A percentile compares a stretch with the other conserved stretches of the same genome.
Conservation (phyloP, 78 protist genomes). For the Anaeramoeba flamelloides region DNA sequence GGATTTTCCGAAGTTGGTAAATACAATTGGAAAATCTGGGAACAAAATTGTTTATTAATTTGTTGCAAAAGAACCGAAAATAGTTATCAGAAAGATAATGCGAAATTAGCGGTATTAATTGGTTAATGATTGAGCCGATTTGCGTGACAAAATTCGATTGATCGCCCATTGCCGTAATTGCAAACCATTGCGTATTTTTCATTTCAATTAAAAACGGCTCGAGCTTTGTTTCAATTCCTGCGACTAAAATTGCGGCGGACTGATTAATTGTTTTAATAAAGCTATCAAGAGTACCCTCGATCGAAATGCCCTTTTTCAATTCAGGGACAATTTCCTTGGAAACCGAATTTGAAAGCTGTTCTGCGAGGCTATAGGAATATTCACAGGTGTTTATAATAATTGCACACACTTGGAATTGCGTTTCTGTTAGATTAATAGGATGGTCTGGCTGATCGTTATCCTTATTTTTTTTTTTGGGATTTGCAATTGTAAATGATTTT, state of each 20-base stretch:
- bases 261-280: no score
- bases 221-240: no score
- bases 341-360: constrained; percentile 8
- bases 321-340: not conserved
- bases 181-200: no score
- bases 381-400: constrained; percentile 3
- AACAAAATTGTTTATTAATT: not conserved
- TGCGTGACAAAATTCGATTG: no score
- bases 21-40: not conserved
- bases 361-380: not conserved
- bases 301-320: constrained; percentile 1
- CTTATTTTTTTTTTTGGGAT: no score
- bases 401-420: not conserved
- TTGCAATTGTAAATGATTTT: no score
- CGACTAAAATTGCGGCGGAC: not conserved
- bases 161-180: no score
- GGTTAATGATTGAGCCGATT: no score
- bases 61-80: constrained; percentile 9
- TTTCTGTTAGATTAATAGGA: not conserved
- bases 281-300: no score
- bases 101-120: no score
- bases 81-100: not conserved
- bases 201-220: no score
- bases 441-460: no score
- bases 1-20: not conserved